These are phyloP conservation scores for Wickerhamiella musiphila DNA, from an alignment of 805 yeast genomes.

Conservation along the genomic window DNA sequence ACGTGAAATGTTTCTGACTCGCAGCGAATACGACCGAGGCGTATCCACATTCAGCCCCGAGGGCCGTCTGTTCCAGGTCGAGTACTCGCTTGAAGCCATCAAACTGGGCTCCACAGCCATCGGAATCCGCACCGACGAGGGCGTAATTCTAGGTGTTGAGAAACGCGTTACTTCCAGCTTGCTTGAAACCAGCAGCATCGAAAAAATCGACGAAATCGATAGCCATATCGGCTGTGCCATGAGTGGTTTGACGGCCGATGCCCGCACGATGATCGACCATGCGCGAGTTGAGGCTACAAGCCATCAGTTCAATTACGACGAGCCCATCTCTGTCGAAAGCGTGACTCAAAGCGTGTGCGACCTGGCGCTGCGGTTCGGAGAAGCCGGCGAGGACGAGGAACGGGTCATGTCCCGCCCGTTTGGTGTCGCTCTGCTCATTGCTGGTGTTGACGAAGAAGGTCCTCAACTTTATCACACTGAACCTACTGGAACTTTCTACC, in stretches of 20 bases:
- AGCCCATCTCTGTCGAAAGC: slow-evolving; percentile 78
- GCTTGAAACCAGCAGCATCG: slow-evolving; percentile 83
- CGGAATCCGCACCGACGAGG: slow-evolving; percentile 89
- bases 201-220: slow-evolving; percentile 90
- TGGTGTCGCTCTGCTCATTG: slow-evolving; percentile 92
- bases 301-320: slow-evolving; percentile 81
- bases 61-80: slow-evolving; percentile 95
- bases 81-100: slow-evolving; percentile 92
- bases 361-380: slow-evolving; percentile 89
- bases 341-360: slow-evolving; percentile 95
- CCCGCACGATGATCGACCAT: slow-evolving; percentile 95
- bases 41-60: slow-evolving; percentile 98
- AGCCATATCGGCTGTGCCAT: slow-evolving; percentile 93
- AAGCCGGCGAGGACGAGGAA: slow-evolving; percentile 81
- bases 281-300: slow-evolving; percentile 75
- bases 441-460: slow-evolving; percentile 91
- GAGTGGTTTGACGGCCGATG: slow-evolving; percentile 98
- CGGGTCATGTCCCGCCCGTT: slow-evolving; percentile 94
- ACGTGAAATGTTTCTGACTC: slow-evolving; percentile 99
- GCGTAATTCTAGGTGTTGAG: slow-evolving; percentile 92
- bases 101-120: slow-evolving; percentile 96
- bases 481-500: slow-evolving; percentile 95
- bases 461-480: slow-evolving; percentile 96
- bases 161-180: slow-evolving; percentile 88
- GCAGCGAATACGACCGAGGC: slow-evolving; percentile 98